Percentiles rank a stretch among this genome's conserved stretches.
Evolutionary conservation across 192 early-diverging fungal genomes (phyloP).

Genomic region (Backusella tarrabulga): DNA sequence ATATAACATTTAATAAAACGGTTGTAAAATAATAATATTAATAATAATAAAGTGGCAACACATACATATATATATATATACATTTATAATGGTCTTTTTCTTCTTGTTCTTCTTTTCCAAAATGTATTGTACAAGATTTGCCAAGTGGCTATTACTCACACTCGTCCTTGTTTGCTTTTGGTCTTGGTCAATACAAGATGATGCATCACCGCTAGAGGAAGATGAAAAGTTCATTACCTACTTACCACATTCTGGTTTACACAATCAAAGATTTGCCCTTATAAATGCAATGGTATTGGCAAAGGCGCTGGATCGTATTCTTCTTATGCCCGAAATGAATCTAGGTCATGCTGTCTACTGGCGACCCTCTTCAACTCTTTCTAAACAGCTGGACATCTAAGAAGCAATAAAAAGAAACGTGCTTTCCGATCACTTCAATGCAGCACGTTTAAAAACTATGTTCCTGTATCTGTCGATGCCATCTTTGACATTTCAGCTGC

Average conservation of each 20-base stretch:
- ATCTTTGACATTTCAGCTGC: constrained; percentile 24
- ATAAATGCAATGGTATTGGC: constrained; percentile 46
- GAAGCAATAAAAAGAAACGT: not conserved
- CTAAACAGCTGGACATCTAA: constrained; percentile 12
- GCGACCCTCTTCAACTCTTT: not conserved
- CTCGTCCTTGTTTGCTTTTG: not conserved
- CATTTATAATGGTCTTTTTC: not conserved
- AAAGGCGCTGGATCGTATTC: constrained; percentile 40
- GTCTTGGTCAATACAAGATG: not conserved
- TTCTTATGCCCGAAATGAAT: constrained; percentile 46
- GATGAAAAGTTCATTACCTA: constrained; percentile 44
- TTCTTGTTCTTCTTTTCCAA: not conserved
- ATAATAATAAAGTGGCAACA: not conserved
- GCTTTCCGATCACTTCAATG: constrained; percentile 10
- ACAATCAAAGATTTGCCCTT: constrained; percentile 50
- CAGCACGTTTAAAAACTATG: constrained; percentile 29
- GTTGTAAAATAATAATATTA: not conserved
- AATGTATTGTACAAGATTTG: not conserved
- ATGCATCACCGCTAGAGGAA: not conserved
- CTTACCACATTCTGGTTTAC: constrained; percentile 51
- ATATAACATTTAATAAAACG: not conserved
- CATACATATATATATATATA: not conserved
- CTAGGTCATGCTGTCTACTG: constrained; percentile 31
- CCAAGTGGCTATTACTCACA: not conserved
- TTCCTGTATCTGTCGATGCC: constrained; percentile 19